Evolutionary conservation across 2,329 filamentous ascomycete species (phyloP).

Genomic region (Trichophyton mentagrophytes): DNA sequence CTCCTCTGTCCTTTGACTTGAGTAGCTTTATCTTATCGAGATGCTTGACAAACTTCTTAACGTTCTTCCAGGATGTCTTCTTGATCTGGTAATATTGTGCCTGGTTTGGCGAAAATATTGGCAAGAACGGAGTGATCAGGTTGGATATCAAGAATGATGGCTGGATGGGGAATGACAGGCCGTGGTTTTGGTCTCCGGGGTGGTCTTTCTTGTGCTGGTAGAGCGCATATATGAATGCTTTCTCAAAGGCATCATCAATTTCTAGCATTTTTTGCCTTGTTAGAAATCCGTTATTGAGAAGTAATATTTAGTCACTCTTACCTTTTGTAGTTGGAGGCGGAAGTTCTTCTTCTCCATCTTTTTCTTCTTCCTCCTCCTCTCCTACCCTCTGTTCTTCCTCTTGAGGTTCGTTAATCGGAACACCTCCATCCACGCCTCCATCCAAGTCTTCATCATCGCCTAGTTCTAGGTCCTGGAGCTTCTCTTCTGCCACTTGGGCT

Average conservation of each 20-base stretch:
- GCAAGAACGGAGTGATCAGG: conserved; percentile 54
- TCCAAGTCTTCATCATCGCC: conserved; percentile 28
- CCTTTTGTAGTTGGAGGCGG: conserved; percentile 42
- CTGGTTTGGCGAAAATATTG: conserved; percentile 43
- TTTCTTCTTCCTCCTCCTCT: conserved; percentile 16
- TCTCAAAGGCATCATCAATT: conserved; percentile 52
- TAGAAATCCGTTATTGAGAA: background rate
- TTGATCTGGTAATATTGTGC: conserved; percentile 52
- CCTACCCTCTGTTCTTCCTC: conserved; percentile 35
- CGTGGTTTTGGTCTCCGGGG: conserved; percentile 39
- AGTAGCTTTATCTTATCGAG: conserved; percentile 52
- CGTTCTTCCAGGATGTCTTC: conserved; percentile 58
- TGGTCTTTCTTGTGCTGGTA: conserved; percentile 47
- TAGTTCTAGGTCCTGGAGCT: conserved; percentile 30
- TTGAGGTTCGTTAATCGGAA: conserved; percentile 18
- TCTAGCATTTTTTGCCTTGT: conserved; percentile 31
- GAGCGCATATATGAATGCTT: conserved; percentile 52
- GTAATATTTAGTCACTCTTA: conserved; percentile 17
- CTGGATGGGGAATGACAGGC: conserved; percentile 49
- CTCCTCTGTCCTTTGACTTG: conserved; percentile 52
- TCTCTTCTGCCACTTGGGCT: conserved; percentile 22
- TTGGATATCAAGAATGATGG: conserved; percentile 52
- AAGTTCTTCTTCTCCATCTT: conserved; percentile 32
- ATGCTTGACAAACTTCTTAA: conserved; percentile 56
- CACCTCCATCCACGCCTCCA: conserved; percentile 9